phyloP scores from a whole-genome alignment of 768 basidiomycete genomes.

The Suillus luteus region DNA sequence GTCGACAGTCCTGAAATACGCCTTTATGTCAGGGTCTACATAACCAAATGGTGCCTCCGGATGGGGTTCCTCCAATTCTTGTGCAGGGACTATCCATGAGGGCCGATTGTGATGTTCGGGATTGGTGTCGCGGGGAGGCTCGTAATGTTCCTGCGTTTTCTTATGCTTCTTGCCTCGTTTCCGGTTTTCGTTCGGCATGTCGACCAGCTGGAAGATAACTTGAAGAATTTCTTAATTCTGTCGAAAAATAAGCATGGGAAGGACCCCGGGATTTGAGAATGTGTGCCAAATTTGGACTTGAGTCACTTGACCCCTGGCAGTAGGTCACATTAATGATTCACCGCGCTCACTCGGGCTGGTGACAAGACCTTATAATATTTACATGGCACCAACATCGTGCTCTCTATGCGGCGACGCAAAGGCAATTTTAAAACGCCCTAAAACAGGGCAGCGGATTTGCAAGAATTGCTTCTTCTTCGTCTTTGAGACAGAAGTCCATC shows the following conservation, averaged over 20 bases:
- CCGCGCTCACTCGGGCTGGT: slow-evolving; percentile 1
- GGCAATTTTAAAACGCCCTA: slow-evolving; percentile 91
- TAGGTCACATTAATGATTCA: slow-evolving; percentile 5
- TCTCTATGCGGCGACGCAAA: slow-evolving; percentile 72
- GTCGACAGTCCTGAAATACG: slow-evolving; percentile 90
- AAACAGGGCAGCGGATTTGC: slow-evolving; percentile 97
- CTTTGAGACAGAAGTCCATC: slow-evolving; percentile 98
- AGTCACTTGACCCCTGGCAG: neutral
- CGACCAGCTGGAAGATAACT: neutral
- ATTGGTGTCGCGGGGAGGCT: slow-evolving; percentile 11
- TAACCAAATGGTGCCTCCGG: slow-evolving; percentile 86
- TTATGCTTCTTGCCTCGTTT: slow-evolving; percentile 80
- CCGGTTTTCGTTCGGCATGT: slow-evolving; percentile 74
- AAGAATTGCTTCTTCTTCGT: slow-evolving; percentile 95
- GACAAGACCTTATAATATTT: neutral
- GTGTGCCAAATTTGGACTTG: neutral
- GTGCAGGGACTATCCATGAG: slow-evolving; percentile 67
- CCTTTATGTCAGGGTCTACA: slow-evolving; percentile 87
- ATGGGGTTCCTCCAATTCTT: slow-evolving; percentile 43
- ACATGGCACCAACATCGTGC: slow-evolving; percentile 82
- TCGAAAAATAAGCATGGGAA: slow-evolving; percentile 1
- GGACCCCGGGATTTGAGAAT: neutral
- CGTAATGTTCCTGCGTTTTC: slow-evolving; percentile 38
- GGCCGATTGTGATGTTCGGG: slow-evolving; percentile 40
- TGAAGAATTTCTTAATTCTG: neutral